Evolutionary conservation across 2,329 filamentous ascomycete species (phyloP), one percentile per base, ranked within the genome.

Genomic region (Penicillium sp.): DNA sequence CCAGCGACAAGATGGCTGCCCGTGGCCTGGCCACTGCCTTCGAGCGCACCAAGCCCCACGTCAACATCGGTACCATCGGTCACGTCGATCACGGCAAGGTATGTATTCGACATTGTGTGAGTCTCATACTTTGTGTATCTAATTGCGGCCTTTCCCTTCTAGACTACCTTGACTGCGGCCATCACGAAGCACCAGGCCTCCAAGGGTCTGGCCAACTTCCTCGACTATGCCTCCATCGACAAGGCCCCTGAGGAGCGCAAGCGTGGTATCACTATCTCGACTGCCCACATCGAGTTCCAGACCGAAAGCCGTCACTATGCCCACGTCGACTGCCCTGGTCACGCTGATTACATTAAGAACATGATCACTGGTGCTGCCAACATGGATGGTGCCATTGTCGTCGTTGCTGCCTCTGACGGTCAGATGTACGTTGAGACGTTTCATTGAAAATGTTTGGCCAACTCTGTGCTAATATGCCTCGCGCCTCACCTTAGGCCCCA

Each of bases 261-360:
- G 82, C 91, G 93, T 82, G 93, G 93, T 85, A 98, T 98, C 76
- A 98, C 93, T 71, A 98, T 98, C 71, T 90, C 93, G 51, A 94
- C 93, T 47, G 89, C 93, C 60, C 93, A 98, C 77, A 95, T 98
- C 76, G 93, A 98, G 79, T 98, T 97, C 80, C 77, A 88, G 63
- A 98, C 93, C 71, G 88, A 95, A 0, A 80, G 79, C 69, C 86
- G 93, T 68, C 93, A 98, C 79, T 98, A 98, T 77, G 93, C 93
- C 66, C 93, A 98, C 82, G 93, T 98, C 78, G 93, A 98, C 82
- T 98, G 93, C 76, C 93, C 93, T 50, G 93, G 93, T 76, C 93
- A 98, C 85, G 93, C 93, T 75, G 93, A 98, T 89, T 98, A 98
- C 81, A 97, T 98, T 80, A 98, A 98, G 84, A 98, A 98, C 85